These are phyloP conservation scores for Penicillium decumbens DNA, from an alignment of 2,329 filamentous ascomycete genomes.

Conservation along the genomic window DNA sequence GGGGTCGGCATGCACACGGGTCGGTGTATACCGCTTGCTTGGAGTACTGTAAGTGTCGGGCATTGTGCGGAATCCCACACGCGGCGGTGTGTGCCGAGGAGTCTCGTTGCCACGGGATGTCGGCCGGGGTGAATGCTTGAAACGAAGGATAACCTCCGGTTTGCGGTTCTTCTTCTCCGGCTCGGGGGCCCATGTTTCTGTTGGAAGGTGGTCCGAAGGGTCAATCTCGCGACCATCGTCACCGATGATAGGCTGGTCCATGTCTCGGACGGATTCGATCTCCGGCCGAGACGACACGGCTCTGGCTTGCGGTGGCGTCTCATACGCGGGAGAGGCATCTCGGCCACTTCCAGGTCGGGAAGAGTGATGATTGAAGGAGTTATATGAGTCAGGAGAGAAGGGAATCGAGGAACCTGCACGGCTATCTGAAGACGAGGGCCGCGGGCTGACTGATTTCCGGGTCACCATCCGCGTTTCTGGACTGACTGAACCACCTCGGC, in stretches of 20 bases:
- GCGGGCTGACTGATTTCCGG: constrained; percentile 57
- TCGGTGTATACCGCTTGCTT: constrained; percentile 14
- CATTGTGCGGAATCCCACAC: constrained; percentile 22
- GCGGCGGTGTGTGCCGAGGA: constrained; percentile 17
- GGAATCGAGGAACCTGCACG: constrained; percentile 46
- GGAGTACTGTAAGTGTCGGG: constrained; percentile 11
- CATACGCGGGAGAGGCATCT: constrained; percentile 35
- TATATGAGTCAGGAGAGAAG: constrained; percentile 60
- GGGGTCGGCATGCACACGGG: constrained; percentile 14
- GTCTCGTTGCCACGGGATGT: constrained; percentile 22
- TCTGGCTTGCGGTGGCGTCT: constrained; percentile 37
- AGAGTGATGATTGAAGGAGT: constrained; percentile 52
- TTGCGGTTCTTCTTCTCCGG: constrained; percentile 55
- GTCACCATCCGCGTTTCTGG: constrained; percentile 40
- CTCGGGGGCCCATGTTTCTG: constrained; percentile 63
- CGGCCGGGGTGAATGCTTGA: constrained; percentile 38
- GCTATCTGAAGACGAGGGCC: constrained; percentile 43
- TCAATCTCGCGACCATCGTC: constrained; percentile 62
- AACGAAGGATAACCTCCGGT: constrained; percentile 47
- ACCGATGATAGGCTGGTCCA: constrained; percentile 55
- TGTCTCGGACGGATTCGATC: constrained; percentile 39
- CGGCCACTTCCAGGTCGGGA: constrained; percentile 31
- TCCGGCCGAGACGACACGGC: constrained; percentile 38
- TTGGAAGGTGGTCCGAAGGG: constrained; percentile 61
- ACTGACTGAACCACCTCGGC: constrained; percentile 31